Evolutionary conservation across 2,329 filamentous ascomycete genomes (phyloP).

Genomic region (Tolypocladium sp.): DNA sequence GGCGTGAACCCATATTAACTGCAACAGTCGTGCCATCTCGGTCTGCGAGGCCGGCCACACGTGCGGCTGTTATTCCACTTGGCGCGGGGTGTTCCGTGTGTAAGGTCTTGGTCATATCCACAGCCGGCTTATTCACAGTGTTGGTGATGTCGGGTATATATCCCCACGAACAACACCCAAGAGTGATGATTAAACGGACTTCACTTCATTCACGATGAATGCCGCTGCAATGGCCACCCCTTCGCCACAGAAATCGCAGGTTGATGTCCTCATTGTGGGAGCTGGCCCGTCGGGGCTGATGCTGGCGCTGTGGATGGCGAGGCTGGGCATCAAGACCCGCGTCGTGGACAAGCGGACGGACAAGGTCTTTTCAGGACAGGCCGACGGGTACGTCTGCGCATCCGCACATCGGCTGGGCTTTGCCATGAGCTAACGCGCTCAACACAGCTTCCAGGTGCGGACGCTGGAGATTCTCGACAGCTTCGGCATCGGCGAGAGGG

Average conservation of each 20-base stretch:
- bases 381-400: constrained; percentile 22
- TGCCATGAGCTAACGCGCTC: not conserved
- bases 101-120: not conserved
- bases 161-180: not conserved
- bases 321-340: constrained; percentile 28
- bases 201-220: not conserved
- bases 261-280: constrained; percentile 29
- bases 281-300: constrained; percentile 33
- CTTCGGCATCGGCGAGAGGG: constrained; percentile 56
- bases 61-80: not conserved
- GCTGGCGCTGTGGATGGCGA: constrained; percentile 32
- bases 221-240: not conserved
- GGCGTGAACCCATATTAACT: not conserved
- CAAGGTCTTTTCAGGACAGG: constrained; percentile 30
- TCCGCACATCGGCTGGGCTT: not conserved
- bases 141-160: too few relatives aligned
- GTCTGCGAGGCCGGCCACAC: not conserved
- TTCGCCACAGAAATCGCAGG: constrained; percentile 9
- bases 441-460: constrained; percentile 42
- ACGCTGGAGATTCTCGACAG: constrained; percentile 67
- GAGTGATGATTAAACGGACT: not conserved
- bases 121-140: not conserved
- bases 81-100: not conserved
- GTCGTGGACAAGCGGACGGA: constrained; percentile 34
- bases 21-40: not conserved